Evolutionary conservation across 2,329 filamentous ascomycete species (phyloP).

Genomic region (Cyanodermella asteris): DNA sequence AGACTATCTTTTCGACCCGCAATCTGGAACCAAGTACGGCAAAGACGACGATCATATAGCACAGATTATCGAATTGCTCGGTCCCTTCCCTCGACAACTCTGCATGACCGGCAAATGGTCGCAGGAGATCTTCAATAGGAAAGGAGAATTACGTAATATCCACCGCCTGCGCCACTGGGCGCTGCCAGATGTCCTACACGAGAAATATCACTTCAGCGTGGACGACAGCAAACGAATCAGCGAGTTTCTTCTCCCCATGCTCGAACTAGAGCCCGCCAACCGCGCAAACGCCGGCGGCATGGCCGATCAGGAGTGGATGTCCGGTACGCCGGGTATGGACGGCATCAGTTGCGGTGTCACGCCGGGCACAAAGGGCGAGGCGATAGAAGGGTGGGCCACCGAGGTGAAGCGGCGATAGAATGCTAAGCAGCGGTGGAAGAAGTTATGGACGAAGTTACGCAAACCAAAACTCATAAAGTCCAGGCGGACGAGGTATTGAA

Average conservation of each 20-base stretch:
- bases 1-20: slow-evolving; percentile 94
- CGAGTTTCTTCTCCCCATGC: slow-evolving; percentile 73
- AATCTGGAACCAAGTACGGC: slow-evolving; percentile 95
- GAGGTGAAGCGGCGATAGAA: slow-evolving; percentile 70
- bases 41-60: slow-evolving; percentile 99
- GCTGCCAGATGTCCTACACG: slow-evolving; percentile 70
- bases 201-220: slow-evolving; percentile 89
- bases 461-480: too few species aligned
- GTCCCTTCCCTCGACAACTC: slow-evolving; percentile 76
- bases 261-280: slow-evolving; percentile 71
- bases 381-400: slow-evolving; percentile 79
- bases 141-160: slow-evolving; percentile 92
- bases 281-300: slow-evolving; percentile 91
- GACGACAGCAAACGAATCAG: slow-evolving; percentile 60
- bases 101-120: slow-evolving; percentile 91
- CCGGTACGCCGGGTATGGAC: slow-evolving; percentile 77
- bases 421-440: too few species aligned
- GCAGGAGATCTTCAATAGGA: slow-evolving; percentile 95
- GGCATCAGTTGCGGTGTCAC: slow-evolving; percentile 50
- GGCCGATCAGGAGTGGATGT: slow-evolving; percentile 64
- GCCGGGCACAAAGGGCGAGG: slow-evolving; percentile 68
- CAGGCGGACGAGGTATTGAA: too few species aligned
- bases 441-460: too few species aligned
- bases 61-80: slow-evolving; percentile 92
- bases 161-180: slow-evolving; percentile 93